Percentiles rank a stretch among this genome's conserved stretches.
phyloP scores from a whole-genome alignment of 2,329 filamentous ascomycete species.

The Botryotinia calthae region DNA sequence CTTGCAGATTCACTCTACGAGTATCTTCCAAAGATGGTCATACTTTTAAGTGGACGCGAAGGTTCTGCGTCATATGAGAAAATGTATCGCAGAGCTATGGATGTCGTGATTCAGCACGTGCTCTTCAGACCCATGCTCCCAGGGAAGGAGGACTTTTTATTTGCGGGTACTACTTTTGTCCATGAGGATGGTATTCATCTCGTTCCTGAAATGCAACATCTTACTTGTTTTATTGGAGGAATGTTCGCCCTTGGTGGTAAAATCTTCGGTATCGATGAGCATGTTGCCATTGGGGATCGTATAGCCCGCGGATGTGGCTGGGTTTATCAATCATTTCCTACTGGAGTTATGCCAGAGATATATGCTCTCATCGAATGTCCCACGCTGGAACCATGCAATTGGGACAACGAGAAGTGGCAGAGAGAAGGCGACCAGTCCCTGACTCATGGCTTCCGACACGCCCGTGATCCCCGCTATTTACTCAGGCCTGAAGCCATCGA shows the following conservation, averaged over 20 bases:
- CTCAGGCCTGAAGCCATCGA: conserved; percentile 63
- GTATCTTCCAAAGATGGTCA: conserved; percentile 59
- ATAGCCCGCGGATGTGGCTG: conserved; percentile 61
- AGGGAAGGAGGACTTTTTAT: conserved; percentile 44
- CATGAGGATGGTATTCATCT: conserved; percentile 14
- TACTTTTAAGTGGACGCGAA: conserved; percentile 16
- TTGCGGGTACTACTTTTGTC: conserved; percentile 46
- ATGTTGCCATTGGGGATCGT: conserved; percentile 53
- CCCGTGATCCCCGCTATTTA: conserved; percentile 43
- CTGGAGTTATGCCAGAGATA: conserved; percentile 59
- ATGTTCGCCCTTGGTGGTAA: conserved; percentile 65
- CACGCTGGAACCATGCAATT: conserved; percentile 21
- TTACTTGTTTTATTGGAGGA: conserved; percentile 68
- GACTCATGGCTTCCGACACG: conserved; percentile 21
- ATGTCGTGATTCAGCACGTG: conserved; percentile 43
- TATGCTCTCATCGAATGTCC: conserved; percentile 41
- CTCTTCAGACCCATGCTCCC: conserved; percentile 46
- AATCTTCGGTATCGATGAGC: conserved; percentile 52
- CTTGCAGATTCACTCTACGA: conserved; percentile 57
- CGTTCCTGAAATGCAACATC: conserved; percentile 50
- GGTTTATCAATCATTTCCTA: conserved; percentile 54
- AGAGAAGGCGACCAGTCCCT: conserved; percentile 12
- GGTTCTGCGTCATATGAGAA: conserved; percentile 36
- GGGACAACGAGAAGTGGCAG: conserved; percentile 51
- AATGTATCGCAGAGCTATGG: conserved; percentile 45